Conservation (phyloP, 805 yeast genomes). For the Alloascoidea hylecoeti region DNA sequence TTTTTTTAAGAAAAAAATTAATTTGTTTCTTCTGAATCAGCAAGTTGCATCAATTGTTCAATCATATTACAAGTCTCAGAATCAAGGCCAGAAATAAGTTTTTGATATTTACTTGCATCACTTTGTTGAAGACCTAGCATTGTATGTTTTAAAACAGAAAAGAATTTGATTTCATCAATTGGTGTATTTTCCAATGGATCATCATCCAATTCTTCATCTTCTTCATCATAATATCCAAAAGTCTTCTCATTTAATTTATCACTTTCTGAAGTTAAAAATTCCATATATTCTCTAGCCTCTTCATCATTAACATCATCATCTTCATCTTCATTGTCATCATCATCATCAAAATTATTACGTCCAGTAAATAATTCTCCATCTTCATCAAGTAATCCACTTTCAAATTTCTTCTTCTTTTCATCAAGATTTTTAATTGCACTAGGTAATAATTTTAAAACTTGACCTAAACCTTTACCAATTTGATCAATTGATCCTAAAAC, state of each 20-base stretch:
- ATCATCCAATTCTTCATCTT: conserved; percentile 66
- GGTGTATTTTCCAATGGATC: conserved; percentile 73
- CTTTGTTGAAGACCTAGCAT: conserved; percentile 32
- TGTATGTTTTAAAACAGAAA: conserved; percentile 44
- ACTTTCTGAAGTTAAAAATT: conserved; percentile 31
- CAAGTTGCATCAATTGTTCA: conserved; percentile 16
- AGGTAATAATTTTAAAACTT: conserved; percentile 49
- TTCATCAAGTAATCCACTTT: conserved; percentile 15
- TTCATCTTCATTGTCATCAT: conserved; percentile 17
- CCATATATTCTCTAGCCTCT: conserved; percentile 10
- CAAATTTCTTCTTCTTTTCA: conserved; percentile 44
- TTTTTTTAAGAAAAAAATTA: too few species aligned
- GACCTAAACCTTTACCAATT: conserved; percentile 35
- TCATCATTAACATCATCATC: conserved; percentile 11
- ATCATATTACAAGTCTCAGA: conserved; percentile 22
- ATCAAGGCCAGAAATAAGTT: conserved; percentile 24
- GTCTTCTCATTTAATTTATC: conserved; percentile 22
- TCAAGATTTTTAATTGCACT: conserved; percentile 54
- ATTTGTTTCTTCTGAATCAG: conserved; percentile 6
- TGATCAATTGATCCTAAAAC: conserved; percentile 23
- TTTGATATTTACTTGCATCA: conserved; percentile 34
- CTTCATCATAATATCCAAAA: conserved; percentile 25
- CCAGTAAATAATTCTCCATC: conserved; percentile 17
- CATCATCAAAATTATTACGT: conserved; percentile 14
- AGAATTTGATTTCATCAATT: conserved; percentile 64